Evolutionary conservation across 495 filamentous ascomycete genomes (phyloP), one percentile per base, ranked within the genome.

Genomic region (Amphirosellinia nigrospora): DNA sequence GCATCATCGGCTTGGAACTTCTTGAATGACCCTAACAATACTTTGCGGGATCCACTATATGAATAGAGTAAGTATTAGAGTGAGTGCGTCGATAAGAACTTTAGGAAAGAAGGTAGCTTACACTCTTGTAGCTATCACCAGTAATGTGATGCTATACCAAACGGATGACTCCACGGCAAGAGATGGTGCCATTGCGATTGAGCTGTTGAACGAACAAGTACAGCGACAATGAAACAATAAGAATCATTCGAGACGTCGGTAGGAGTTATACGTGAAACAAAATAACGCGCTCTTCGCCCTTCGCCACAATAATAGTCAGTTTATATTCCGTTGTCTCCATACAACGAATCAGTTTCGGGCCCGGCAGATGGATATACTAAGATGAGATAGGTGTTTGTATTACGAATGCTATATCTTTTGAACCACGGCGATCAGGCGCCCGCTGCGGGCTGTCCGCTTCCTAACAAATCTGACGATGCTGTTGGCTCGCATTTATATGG

Each of bases 141-240:
- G 0, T 16, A 81, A 69, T 0, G 80, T 83, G 53, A 86, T 21
- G 28, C 71, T 73, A 71, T 82, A 88, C 80, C 85, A 85, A 4
- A 82, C 81, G 77, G 81, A 83, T 21, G 82, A 82, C 73, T 88
- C 86, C 3, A 84, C 79, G 0, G 78, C 72, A 9, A 86, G 74
- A 56, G 16, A 11, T 21, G 36, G 8, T 7, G 43, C 56, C 66
- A 68, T 68, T 45, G 43, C 32, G 39, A 30, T 16, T 9, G 8
- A 16, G 21, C 6, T 23, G 1, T 56, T 21, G 3, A 16, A 26
- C 21, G 19, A 4, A 13, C 1, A 46, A 38, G 0, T 13, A 23
- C 38, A 30, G 16, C 26, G 43, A 50, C 15, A 64, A 50, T 46
- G 41, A 28, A 46, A 38, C 8, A 21, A 58, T 8, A 21, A 36